Evolutionary conservation across 2,329 filamentous ascomycete genomes (phyloP).

Genomic region (Colletotrichum horii): DNA sequence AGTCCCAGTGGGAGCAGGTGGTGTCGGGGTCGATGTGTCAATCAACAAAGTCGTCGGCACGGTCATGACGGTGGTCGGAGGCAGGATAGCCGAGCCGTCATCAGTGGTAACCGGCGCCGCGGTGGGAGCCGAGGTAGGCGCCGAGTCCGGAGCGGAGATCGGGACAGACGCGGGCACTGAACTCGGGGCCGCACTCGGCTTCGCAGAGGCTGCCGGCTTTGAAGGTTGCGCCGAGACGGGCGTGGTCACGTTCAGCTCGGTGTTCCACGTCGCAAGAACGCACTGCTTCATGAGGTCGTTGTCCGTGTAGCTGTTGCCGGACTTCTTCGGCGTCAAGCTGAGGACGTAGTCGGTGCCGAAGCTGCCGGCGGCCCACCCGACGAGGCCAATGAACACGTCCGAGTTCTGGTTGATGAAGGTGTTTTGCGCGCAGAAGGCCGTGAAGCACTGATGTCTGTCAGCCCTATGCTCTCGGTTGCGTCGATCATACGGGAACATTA

Average conservation of each 20-base stretch:
- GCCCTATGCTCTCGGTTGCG: background rate
- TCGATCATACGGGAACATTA: background rate
- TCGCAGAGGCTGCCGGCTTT: background rate
- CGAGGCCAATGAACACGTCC: conserved; percentile 52
- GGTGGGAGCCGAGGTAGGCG: background rate
- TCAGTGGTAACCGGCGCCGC: background rate
- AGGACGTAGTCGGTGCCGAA: conserved; percentile 47
- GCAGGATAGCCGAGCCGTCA: conserved; percentile 1
- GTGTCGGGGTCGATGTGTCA: conserved; percentile 6
- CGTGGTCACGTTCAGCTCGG: conserved; percentile 5
- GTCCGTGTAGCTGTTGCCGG: conserved; percentile 36
- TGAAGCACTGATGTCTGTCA: conserved; percentile 38
- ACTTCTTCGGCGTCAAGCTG: conserved; percentile 44
- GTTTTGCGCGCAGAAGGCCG: conserved; percentile 51
- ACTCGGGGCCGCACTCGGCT: background rate
- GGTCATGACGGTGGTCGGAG: background rate
- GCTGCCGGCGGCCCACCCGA: conserved; percentile 51
- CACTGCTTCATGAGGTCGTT: conserved; percentile 48
- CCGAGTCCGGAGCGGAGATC: background rate
- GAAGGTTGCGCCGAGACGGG: background rate
- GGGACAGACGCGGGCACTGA: background rate
- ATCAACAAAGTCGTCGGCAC: conserved; percentile 6
- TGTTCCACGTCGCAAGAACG: conserved; percentile 33
- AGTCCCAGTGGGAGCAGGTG: background rate
- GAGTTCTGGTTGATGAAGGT: conserved; percentile 49